Evolutionary conservation across 345 rosid genomes (phyloP), one percentile per base, ranked within the genome.

Genomic region (Euphorbia pulcherrima): DNA sequence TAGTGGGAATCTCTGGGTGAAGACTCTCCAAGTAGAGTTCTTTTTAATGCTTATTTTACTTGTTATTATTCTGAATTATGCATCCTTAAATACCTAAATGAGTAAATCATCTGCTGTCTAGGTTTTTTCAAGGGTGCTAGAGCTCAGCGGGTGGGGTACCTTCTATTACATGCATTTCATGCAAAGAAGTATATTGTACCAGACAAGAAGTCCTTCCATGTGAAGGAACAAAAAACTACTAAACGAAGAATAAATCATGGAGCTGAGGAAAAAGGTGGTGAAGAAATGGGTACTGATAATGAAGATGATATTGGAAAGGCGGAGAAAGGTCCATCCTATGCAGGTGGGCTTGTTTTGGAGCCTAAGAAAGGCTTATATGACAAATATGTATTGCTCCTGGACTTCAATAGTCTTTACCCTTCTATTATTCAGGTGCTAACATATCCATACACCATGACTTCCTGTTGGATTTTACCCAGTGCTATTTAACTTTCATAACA

Each of bases 1-100:
- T 74, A 91, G 99, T 73, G 97, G 99, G 66, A 94, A 94, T 79
- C 96, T 94, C 35, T 94, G 99, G 99, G 92, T 92, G 21, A 89
- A 86, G 83, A 89, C 97, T 71, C 95, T 94, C 77, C 99, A 91
- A 84, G 99, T 94, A n/a, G 77, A 83, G 86, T 81, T 48, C n/a
- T n/a, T n/a, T n/a, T 16, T 8, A 26, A 29, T 17, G 13, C 60
- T 48, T 50, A 16, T 58, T 47, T 29, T 37, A 3, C 59, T 52
- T 64, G 24, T 33, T 24, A 40, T 11, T 48, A 53, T 18, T 68
- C 39, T 52, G 48, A 30, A 26, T 26, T 68, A 13, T 51, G 58
- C 61, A 54, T 73, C 59, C 62, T 21, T 53, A 37, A 18, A 12
- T 51, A n/a, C 20, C 23, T 35, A 48, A 59, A 13, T 70, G 63